Evolutionary conservation across 1,284 basidiomycete genomes (phyloP), one percentile per base, ranked within the genome.

Genomic region (Xerocomus nothofagi): DNA sequence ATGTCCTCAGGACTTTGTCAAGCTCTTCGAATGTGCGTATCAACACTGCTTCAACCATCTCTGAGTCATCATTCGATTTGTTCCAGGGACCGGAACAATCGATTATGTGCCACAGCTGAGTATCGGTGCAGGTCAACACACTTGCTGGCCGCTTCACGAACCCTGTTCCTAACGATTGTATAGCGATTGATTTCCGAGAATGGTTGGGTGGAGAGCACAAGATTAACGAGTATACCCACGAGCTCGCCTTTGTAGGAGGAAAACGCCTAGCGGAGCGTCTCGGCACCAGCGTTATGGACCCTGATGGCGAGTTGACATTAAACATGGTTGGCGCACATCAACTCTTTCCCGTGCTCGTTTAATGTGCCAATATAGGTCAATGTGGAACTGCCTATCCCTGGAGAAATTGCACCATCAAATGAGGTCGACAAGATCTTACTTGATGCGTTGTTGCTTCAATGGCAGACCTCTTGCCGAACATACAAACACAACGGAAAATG

Each of bases 131-230:
- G 84, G 85, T 84, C 53, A 54, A 65, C 55, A n/a, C 17, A 23
- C 7, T 52, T 21, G n/a, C 15, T 42, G 12, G 18, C 18, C 10
- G 32, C 30, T 24, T 26, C 6, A 10, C 3, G n/a, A 30, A 57
- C 47, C 20, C 51, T 67, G 45, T 63, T 59, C 27, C 53, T 64
- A 34, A 67, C 23, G 14, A 38, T 42, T 3, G 37, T 30, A 2
- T 47, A 81, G 92, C 92, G 0, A 66, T 95, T 9, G 78, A 86
- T 38, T 95, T 93, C 71, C 79, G 93, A 23, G 63, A 81, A 43
- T 86, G 82, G 79, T 73, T 95, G 18, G 93, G 93, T 1, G 93
- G 93, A 2, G 93, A 96, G 69, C 72, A 78, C 15, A 78, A 78
- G 49, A 93, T 95, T 54, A 84, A 86, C 61, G 74, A 71, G 4